Evolutionary conservation across 768 basidiomycete species (phyloP), one percentile per base, ranked within the genome.

Genomic region (Lactarius tabidus): DNA sequence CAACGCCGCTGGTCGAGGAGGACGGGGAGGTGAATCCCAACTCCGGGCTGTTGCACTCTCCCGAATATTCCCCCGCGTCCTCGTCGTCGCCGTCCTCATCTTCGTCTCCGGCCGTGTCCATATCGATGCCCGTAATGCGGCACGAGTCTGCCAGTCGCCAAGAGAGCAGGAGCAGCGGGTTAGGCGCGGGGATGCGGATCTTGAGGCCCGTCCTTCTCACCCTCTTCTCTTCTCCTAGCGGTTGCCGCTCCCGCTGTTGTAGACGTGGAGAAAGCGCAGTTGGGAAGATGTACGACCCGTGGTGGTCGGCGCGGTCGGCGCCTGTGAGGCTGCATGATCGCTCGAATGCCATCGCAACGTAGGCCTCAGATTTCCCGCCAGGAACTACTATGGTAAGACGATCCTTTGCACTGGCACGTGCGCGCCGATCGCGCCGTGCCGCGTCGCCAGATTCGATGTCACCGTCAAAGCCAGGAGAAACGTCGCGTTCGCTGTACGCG

Each of bases 311-410:
- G 28, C 5, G 12, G 10, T 48, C 57, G 17, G 26, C 29, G 33
- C 7, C 23, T 6, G 20, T 38, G 56, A 62, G 56, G 51, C 56
- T 66, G 57, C 65, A 66, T 3, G 65, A 62, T n/a, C 65, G 60
- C 33, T 62, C 65, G 28, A 66, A 66, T 1, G 65, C 60, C 65
- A 66, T 62, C 36, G 65, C 56, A 41, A 66, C 60, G 28, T 62
- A 66, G 6, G 65, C 65, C 33, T 66, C 65, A 8, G 65, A 66
- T 53, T 66, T 66, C n/a, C 65, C 65, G 10, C 65, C 65, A 3
- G 65, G 65, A 20, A 66, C 60, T 8, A 54, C 26, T 33, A 66
- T 66, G 8, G 56, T 66, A 20, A 66, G 65, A 52, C 65, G 65
- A 17, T 66, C 64, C 17, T 35, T 62, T 33, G 57, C n/a, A n/a